Conservation (phyloP, 78 protist species). For the Dictyostelium discoideum region DNA sequence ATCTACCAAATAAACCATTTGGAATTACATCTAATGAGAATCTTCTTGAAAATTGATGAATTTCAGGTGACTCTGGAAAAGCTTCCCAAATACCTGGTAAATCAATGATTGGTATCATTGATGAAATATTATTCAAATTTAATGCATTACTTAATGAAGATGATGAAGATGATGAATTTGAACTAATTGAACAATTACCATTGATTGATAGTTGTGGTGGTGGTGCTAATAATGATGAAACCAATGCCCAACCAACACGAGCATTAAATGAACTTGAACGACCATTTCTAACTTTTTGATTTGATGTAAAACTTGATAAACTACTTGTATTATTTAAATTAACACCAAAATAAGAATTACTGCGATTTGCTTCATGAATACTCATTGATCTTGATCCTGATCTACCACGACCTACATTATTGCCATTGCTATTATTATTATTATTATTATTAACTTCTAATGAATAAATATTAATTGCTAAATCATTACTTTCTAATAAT, state of each 20-base stretch:
- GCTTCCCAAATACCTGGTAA: constrained; percentile 33
- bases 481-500: constrained; percentile 38
- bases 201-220: neutral
- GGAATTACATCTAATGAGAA: constrained; percentile 52
- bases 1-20: constrained; percentile 58
- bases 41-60: constrained; percentile 16
- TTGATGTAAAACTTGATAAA: constrained; percentile 22
- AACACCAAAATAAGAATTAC: neutral
- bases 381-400: neutral
- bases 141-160: neutral
- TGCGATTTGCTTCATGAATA: neutral
- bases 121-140: neutral
- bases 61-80: constrained; percentile 21
- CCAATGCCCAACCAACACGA: constrained; percentile 55
- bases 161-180: neutral
- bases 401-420: neutral
- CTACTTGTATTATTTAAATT: neutral
- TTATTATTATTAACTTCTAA: neutral
- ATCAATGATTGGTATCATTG: neutral
- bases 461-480: constrained; percentile 57
- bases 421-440: neutral
- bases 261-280: constrained; percentile 72
- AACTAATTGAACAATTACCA: constrained; percentile 1
- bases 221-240: constrained; percentile 20
- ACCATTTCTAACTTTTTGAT: constrained; percentile 43